These are phyloP conservation scores for Eimeria maxima DNA, from an alignment of 169 alveolate genomes.

Conservation along the genomic window DNA sequence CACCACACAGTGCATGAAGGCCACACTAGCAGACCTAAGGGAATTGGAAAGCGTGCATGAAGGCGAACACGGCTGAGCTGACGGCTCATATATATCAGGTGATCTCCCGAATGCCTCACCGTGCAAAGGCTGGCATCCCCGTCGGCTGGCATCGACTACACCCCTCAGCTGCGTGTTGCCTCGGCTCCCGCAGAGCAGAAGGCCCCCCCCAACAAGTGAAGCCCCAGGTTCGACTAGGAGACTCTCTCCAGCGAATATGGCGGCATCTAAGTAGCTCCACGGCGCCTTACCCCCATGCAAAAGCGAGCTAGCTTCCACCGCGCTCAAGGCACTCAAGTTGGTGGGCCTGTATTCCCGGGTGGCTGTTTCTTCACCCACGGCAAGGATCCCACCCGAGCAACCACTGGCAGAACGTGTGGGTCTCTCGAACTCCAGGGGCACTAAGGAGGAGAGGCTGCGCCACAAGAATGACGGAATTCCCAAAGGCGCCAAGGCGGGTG, in stretches of 20 bases:
- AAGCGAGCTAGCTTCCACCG: not conserved
- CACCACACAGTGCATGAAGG: not conserved
- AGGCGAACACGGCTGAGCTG: not conserved
- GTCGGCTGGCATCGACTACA: slow-evolving; percentile 39
- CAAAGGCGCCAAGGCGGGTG: not conserved
- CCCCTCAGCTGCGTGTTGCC: slow-evolving; percentile 44
- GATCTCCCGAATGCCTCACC: not conserved
- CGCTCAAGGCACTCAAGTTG: not conserved
- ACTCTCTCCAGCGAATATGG: slow-evolving; percentile 28
- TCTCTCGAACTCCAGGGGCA: not conserved
- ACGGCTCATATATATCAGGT: not conserved
- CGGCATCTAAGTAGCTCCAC: slow-evolving; percentile 47
- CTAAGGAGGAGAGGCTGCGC: not conserved
- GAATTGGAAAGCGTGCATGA: not conserved
- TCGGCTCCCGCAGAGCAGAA: slow-evolving; percentile 14
- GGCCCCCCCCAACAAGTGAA: slow-evolving; percentile 54
- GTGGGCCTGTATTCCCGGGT: not conserved
- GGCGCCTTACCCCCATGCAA: slow-evolving; percentile 8
- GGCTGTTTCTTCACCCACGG: not conserved
- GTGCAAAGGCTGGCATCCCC: slow-evolving; percentile 64
- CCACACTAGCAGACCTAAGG: not conserved
- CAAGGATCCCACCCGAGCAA: not conserved
- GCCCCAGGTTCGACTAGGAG: slow-evolving; percentile 46
- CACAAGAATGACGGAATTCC: not conserved
- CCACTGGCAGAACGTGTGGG: not conserved